Base-by-base conservation (phyloP, 768 basidiomycete species). In the Kwoniella dendrophila region DNA sequence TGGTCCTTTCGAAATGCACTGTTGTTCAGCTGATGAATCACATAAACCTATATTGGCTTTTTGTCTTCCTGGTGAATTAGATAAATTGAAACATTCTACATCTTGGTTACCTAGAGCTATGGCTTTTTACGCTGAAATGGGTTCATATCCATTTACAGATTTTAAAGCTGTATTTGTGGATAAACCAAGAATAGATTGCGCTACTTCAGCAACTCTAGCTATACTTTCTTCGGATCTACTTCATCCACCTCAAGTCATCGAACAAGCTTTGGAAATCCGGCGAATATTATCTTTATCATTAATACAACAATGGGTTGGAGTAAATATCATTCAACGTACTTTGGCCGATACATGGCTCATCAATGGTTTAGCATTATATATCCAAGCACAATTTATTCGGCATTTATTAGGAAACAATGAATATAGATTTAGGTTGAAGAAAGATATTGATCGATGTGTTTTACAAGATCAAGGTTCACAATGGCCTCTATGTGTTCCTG, bases 271-370 rank as follows among this genome's bases (percentile, higher is more conserved):
- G 70, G 92, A 96, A 75, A 89, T 92, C 1, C 84, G 95, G 14
- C 92, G 93, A 59, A 83, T 86, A 30, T 84, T 99, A 49, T 84
- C 87, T 27, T 91, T 97, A 75, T 88, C 91, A 4, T 84, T 98
- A 33, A 94, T 93, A 7, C 90, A 87, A 66, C 96, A 99, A 79
- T 99, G 96, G 96, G 84, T 90, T 57, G 94, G 96, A 27, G 87
- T 99, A 79, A 95, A 97, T 79, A 92, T 99, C 71, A 87, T 92
- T 59, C 93, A 89, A 54, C 92, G 92, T 81, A 85, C 87, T 29
- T 91, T 90, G 86, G 89, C 92, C 12, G 96, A 99, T 78, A 85
- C 87, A 26, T 99, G 96, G 96, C 86, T 99, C n/a, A 87, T 94
- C 59, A 92, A 95, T 71, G 96, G 94, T 1, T 82, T 99, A 47